Conservation (phyloP, 805 yeast genomes). For the Nematodospora valgi region DNA sequence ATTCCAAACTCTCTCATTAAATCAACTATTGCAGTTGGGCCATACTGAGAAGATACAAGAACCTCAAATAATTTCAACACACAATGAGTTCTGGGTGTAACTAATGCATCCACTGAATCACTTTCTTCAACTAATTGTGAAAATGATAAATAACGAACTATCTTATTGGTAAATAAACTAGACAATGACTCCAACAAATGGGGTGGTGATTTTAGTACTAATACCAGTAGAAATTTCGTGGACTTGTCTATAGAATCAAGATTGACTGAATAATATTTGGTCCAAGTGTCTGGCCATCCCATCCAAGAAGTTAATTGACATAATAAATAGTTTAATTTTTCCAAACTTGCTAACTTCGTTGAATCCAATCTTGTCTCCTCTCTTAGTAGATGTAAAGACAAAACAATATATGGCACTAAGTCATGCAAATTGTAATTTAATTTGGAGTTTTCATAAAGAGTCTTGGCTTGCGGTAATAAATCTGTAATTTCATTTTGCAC, state of each 20-base stretch:
- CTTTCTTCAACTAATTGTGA: constrained; percentile 65
- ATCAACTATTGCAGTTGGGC: constrained; percentile 53
- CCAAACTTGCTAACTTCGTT: constrained; percentile 31
- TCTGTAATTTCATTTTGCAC: constrained; percentile 30
- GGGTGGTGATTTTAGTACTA: constrained; percentile 57
- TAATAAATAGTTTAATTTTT: constrained; percentile 51
- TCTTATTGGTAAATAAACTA: constrained; percentile 39
- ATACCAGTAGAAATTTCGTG: constrained; percentile 39
- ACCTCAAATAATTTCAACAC: constrained; percentile 61
- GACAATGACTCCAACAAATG: constrained; percentile 53
- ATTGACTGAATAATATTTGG: constrained; percentile 47
- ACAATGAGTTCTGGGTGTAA: constrained; percentile 66
- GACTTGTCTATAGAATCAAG: constrained; percentile 30
- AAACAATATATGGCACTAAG: constrained; percentile 57
- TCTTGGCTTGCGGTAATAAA: constrained; percentile 29
- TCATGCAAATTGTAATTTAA: constrained; percentile 45
- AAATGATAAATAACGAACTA: constrained; percentile 58
- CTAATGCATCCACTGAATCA: constrained; percentile 52
- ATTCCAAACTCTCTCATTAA: constrained; percentile 60
- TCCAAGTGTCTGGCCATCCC: constrained; percentile 75
- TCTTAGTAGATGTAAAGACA: constrained; percentile 69
- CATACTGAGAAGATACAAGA: constrained; percentile 51
- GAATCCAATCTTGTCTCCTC: constrained; percentile 71
- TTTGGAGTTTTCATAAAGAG: constrained; percentile 21
- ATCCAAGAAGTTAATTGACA: constrained; percentile 61